Evolutionary conservation across 768 basidiomycete genomes (phyloP), one percentile per base, ranked within the genome.

Genomic region (Boletus bicolor): DNA sequence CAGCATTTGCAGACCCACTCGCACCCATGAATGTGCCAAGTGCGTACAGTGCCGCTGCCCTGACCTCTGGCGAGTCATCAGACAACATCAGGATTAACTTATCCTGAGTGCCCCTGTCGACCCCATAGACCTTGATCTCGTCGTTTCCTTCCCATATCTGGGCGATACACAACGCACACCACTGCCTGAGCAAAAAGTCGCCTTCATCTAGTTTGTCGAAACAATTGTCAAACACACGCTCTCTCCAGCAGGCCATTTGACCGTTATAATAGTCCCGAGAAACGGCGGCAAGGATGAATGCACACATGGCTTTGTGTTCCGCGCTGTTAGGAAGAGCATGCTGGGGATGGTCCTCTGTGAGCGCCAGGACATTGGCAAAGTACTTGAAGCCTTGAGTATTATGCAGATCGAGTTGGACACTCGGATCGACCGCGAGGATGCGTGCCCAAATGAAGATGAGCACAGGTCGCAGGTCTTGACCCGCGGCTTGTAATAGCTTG

Each of bases 391-490:
- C 89, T 58, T 84, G 82, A 5, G 86, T 79, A 49, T 86, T 91
- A 65, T 89, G 85, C 6, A 99, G 77, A 65, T 98, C 96, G 19
- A 85, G 80, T 68, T 98, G 96, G 48, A 96, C 96, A 6, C 87
- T 83, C 1, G 87, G 85, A 69, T 98, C 96, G n/a, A 98, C 93
- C 2, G 96, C 96, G 30, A 98, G 82, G 59, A 99, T 98, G 21
- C 97, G 83, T 3, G 96, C 91, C 97, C 97, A 98, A 56, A 99
- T 98, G 76, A 98, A 99, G 60, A 98, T 98, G 21, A 99, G 79
- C 9, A 98, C 96, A 1, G 97, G 97, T 28, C 93, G 89, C n/a
- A 98, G 81, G 64, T 98, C 96, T 61, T 87, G 86, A 1, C 94
- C 91, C 0, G 94, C 93, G 0, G 96, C 94, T 72, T 97, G 94